A percentile compares a stretch with the other conserved stretches of the same genome.
Evolutionary conservation across 176 grass and related monocot genomes (phyloP).

Genomic region (Carex cristatella): DNA sequence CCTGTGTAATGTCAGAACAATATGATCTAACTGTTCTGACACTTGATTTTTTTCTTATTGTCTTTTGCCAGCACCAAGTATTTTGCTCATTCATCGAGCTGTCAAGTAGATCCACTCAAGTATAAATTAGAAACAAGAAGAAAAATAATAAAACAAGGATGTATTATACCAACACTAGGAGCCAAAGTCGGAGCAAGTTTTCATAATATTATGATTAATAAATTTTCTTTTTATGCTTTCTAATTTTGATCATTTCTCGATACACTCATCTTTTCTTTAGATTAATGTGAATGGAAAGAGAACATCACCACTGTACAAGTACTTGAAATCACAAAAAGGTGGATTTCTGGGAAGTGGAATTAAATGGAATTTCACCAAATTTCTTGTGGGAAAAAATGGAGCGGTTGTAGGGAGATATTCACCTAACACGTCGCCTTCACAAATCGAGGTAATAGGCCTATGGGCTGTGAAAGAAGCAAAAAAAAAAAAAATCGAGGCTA

Average conservation of each 20-base stretch:
- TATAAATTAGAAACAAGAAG: neutral
- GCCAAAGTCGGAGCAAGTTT: neutral
- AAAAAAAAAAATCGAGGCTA: constrained; percentile 28
- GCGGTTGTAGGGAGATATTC: constrained; percentile 42
- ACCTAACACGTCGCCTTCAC: constrained; percentile 38
- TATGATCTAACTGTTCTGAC: neutral
- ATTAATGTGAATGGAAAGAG: constrained; percentile 54
- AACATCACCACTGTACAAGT: constrained; percentile 43
- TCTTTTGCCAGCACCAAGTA: neutral
- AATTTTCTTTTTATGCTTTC: neutral
- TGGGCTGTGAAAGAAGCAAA: too few relatives aligned
- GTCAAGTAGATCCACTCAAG: neutral
- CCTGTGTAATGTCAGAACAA: neutral
- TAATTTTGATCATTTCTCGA: neutral
- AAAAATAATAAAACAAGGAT: neutral
- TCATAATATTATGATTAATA: neutral
- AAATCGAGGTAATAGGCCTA: constrained; percentile 36
- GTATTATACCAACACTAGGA: neutral
- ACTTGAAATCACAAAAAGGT: constrained; percentile 45
- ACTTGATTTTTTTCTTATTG: neutral
- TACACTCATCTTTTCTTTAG: constrained; percentile 15
- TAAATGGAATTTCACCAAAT: constrained; percentile 73
- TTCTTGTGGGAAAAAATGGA: constrained; percentile 51
- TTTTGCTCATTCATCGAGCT: neutral
- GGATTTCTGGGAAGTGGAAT: constrained; percentile 47